These are phyloP conservation scores for Carnegiea gigantea DNA, from an alignment of 179 eudicot genomes.

Conservation along the genomic window DNA sequence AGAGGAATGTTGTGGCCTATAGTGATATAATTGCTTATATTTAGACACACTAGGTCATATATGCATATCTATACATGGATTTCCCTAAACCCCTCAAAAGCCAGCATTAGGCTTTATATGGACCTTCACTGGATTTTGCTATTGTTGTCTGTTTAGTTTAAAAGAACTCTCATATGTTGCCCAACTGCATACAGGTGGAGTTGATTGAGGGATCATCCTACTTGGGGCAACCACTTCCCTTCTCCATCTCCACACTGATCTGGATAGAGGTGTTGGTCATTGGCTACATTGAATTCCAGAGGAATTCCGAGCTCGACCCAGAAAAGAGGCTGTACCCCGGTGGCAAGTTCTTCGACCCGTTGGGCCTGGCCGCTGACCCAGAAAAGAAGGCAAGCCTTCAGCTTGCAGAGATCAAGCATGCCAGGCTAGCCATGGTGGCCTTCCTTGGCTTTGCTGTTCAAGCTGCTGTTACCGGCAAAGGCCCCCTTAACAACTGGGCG, in stretches of 20 bases:
- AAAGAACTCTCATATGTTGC: too few relatives aligned
- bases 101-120: too few relatives aligned
- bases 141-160: too few relatives aligned
- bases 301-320: slow-evolving; percentile 83
- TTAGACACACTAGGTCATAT: too few relatives aligned
- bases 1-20: too few relatives aligned
- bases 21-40: too few relatives aligned
- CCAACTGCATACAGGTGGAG: slow-evolving; percentile 54
- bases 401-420: slow-evolving; percentile 91
- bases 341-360: slow-evolving; percentile 74
- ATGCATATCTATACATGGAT: too few relatives aligned
- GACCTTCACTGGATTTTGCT: too few relatives aligned
- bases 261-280: slow-evolving; percentile 84
- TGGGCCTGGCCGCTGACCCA: slow-evolving; percentile 78
- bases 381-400: slow-evolving; percentile 84
- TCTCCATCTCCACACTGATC: slow-evolving; percentile 73
- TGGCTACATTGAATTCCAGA: slow-evolving; percentile 93
- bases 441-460: slow-evolving; percentile 89
- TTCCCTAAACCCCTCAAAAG: too few relatives aligned
- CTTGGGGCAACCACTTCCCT: slow-evolving; percentile 89
- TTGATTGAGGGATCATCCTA: slow-evolving; percentile 83
- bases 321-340: slow-evolving; percentile 93
- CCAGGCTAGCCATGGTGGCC: slow-evolving; percentile 87
- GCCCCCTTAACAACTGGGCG: slow-evolving; percentile 94
- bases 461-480: slow-evolving; percentile 88